These are phyloP conservation scores for Colletotrichum simmondsii DNA, from an alignment of 2,329 filamentous ascomycete species.

Conservation along the genomic window DNA sequence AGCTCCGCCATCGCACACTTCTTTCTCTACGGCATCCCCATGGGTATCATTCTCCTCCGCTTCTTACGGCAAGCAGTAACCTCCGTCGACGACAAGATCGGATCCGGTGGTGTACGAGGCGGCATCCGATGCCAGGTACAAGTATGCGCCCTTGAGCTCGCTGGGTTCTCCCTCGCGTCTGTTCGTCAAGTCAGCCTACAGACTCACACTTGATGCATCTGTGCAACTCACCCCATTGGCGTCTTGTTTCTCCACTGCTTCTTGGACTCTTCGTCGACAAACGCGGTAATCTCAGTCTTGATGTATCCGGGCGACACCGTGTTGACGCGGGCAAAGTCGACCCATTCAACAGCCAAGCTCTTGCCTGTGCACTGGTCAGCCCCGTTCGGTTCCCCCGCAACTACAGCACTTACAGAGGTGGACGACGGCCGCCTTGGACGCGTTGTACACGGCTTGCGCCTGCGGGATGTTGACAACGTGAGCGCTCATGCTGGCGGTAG, in stretches of 20 bases:
- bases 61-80: constrained; percentile 67
- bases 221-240: constrained; percentile 72
- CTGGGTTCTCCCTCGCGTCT: constrained; percentile 76
- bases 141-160: constrained; percentile 85
- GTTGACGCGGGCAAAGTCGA: constrained; percentile 78
- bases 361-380: constrained; percentile 59
- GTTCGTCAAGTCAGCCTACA: constrained; percentile 26
- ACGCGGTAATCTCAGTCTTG: constrained; percentile 76
- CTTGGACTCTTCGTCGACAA: constrained; percentile 74
- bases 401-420: constrained; percentile 59
- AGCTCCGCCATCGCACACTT: not conserved
- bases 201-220: not conserved
- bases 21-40: not conserved
- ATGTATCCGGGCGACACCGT: constrained; percentile 82
- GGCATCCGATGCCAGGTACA: constrained; percentile 85
- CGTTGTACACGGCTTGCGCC: constrained; percentile 79
- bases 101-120: constrained; percentile 83
- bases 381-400: no score
- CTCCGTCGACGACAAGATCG: constrained; percentile 81
- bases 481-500: constrained; percentile 82
- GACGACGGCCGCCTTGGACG: constrained; percentile 74
- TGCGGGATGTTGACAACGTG: constrained; percentile 84
- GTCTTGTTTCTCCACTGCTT: constrained; percentile 82
- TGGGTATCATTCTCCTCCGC: not conserved
- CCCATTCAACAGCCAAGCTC: constrained; percentile 81